Evolutionary conservation across 2,329 filamentous ascomycete genomes (phyloP), one percentile per base, ranked within the genome.

Genomic region (Truncatella angustata): DNA sequence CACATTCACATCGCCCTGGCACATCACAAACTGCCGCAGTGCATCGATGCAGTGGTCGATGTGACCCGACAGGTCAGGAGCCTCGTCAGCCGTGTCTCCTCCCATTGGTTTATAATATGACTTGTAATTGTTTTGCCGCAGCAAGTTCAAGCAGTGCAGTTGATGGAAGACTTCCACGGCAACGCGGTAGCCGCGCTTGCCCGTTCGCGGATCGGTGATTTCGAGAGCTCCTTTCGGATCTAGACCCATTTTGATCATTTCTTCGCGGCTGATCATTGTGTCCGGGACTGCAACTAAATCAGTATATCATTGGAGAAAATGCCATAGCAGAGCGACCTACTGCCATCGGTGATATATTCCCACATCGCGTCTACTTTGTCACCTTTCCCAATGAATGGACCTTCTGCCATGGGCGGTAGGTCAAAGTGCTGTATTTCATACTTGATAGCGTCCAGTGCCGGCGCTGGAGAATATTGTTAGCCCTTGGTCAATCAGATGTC

Each of bases 121-220:
- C 52, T 71, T 75, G 59, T 78, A 77, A 3, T 74, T 73, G 7
- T 75, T 71, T 58, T 79, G 74, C 11, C 76, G 63, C 59, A 73
- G 63, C 32, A 78, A 59, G 59, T 79, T 79, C 34, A 79, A 66
- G 62, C 76, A 79, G 60, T 78, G 76, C 30, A 80, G 69, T 58
- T 78, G 78, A 63, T 83, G 80, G 65, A 83, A 82, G 0, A 81
- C 79, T 59, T 83, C 79, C 3, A 83, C 66, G 0, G 77, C 82
- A 0, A 82, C 80, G n/a, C 81, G 73, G 58, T 84, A 85, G 1
- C 81, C 82, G 34, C 75, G 73, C 52, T 79, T 72, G 16, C 81
- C 82, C 1, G 81, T 82, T 40, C 70, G 71, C 4, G 80, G 77
- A 56, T 85, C 71, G 9, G 75, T 78, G 56, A 82, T 76, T 58